A percentile compares a stretch with the other conserved stretches of the same genome.
Conservation (phyloP, 805 yeast species). For the Yamadazyma sp. region DNA sequence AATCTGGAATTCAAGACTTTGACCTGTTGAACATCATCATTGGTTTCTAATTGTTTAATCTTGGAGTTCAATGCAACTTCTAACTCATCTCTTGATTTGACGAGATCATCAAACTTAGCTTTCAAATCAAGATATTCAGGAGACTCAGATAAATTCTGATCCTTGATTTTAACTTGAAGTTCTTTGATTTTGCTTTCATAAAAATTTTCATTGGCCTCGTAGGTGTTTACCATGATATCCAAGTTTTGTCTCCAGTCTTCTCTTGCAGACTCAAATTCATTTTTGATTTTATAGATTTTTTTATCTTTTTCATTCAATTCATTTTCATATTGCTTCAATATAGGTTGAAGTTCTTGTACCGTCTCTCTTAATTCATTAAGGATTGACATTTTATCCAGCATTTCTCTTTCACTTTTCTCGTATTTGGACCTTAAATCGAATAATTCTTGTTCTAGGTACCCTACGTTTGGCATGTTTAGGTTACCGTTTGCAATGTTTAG, state of each 20-base stretch:
- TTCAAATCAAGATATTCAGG: background rate
- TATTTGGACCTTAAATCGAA: conserved; percentile 20
- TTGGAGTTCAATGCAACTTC: conserved; percentile 1
- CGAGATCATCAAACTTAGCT: conserved; percentile 1
- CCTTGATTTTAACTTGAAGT: conserved; percentile 17
- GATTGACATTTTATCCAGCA: conserved; percentile 43
- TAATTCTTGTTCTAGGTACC: conserved; percentile 13
- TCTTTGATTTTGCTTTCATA: conserved; percentile 46
- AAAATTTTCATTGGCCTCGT: conserved; percentile 51
- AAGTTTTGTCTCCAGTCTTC: conserved; percentile 58
- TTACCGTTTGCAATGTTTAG: conserved; percentile 1
- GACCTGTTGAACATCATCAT: background rate
- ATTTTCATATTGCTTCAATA: conserved; percentile 44
- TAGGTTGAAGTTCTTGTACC: conserved; percentile 47
- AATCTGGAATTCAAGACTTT: background rate
- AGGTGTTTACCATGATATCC: conserved; percentile 52
- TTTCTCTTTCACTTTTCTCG: conserved; percentile 22
- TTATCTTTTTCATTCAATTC: conserved; percentile 44
- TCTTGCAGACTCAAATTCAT: conserved; percentile 50
- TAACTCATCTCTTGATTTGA: background rate
- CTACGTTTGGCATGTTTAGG: background rate
- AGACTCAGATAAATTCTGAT: conserved; percentile 1
- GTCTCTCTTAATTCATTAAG: conserved; percentile 47
- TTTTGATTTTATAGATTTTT: conserved; percentile 43
- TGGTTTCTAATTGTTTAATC: conserved; percentile 1